Percentiles rank a stretch among this genome's conserved stretches.
Conservation (phyloP, 208 protist species). For the Crithidia thermophila region DNA sequence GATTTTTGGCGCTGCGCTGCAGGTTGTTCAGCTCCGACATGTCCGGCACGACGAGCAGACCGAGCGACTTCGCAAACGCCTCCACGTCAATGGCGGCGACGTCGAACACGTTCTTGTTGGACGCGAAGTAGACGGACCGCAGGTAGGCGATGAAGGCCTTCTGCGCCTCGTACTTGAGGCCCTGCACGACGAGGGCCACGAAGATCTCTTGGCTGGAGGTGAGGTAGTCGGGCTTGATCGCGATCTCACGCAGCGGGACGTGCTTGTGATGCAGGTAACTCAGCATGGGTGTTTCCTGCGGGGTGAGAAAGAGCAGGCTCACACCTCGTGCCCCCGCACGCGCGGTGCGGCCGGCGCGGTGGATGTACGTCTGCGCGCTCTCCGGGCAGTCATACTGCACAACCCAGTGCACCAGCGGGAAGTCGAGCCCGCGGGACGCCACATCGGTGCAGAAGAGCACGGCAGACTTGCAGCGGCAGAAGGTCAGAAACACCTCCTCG, state of each 20-base stretch:
- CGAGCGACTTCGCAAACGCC: conserved; percentile 92
- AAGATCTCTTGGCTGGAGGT: conserved; percentile 89
- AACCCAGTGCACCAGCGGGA: conserved; percentile 98
- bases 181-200: conserved; percentile 91
- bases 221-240: conserved; percentile 78
- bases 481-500: conserved; percentile 91
- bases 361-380: conserved; percentile 98
- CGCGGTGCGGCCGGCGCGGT: conserved; percentile 97
- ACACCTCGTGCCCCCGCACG: conserved; percentile 94
- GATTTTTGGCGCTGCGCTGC: conserved; percentile 86
- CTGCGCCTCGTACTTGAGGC: conserved; percentile 98
- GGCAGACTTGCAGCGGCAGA: conserved; percentile 85
- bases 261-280: conserved; percentile 89
- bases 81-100: conserved; percentile 88
- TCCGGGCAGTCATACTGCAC: conserved; percentile 99
- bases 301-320: conserved; percentile 97
- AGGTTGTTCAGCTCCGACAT: conserved; percentile 90
- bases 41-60: conserved; percentile 93
- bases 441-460: conserved; percentile 99
- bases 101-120: conserved; percentile 97
- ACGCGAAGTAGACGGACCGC: conserved; percentile 94
- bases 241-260: conserved; percentile 81
- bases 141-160: conserved; percentile 98
- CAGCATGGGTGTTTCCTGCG: conserved; percentile 95
- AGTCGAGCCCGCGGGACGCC: conserved; percentile 98